These are phyloP conservation scores for Hypoxylon sp. DNA, from an alignment of 2,329 filamentous ascomycete genomes.

Conservation along the genomic window DNA sequence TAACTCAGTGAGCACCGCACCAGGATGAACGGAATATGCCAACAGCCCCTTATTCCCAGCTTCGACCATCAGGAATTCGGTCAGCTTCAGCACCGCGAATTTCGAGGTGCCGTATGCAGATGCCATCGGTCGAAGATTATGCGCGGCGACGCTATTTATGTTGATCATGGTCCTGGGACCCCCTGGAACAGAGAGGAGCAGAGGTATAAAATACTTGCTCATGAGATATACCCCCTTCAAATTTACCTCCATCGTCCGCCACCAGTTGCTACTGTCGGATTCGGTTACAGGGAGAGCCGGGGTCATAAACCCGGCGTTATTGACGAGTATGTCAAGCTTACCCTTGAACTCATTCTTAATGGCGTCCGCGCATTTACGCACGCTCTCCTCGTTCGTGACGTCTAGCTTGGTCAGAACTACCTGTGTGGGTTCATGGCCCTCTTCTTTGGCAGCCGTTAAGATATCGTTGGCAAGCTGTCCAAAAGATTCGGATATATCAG, in stretches of 20 bases:
- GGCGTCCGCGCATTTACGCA: conserved; percentile 25
- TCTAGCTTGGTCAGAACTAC: conserved; percentile 36
- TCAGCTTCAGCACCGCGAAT: conserved; percentile 39
- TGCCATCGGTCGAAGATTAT: conserved; percentile 35
- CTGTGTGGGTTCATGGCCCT: conserved; percentile 38
- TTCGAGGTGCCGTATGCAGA: conserved; percentile 41
- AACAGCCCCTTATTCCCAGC: conserved; percentile 39
- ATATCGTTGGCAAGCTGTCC: conserved; percentile 40
- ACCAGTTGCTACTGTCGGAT: conserved; percentile 41
- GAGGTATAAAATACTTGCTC: conserved; percentile 43
- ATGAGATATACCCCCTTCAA: conserved; percentile 43
- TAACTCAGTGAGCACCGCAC: conserved; percentile 44
- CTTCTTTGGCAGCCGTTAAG: conserved; percentile 37
- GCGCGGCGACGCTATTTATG: conserved; percentile 42
- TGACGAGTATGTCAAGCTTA: conserved; percentile 38
- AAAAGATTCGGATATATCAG: conserved; percentile 40
- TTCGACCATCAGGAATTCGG: conserved; percentile 44
- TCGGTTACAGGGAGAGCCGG: conserved; percentile 38
- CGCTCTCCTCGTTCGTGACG: conserved; percentile 38
- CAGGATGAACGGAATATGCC: conserved; percentile 44
- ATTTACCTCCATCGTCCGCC: conserved; percentile 48
- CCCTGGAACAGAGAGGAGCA: conserved; percentile 31
- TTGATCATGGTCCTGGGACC: conserved; percentile 44
- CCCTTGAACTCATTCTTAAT: conserved; percentile 33
- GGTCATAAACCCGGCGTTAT: conserved; percentile 40